A percentile compares a stretch with the other conserved stretches of the same genome.
Evolutionary conservation across 108 stramenopile species (phyloP).

Genomic region (Cyclotella choctawhatcheeana): DNA sequence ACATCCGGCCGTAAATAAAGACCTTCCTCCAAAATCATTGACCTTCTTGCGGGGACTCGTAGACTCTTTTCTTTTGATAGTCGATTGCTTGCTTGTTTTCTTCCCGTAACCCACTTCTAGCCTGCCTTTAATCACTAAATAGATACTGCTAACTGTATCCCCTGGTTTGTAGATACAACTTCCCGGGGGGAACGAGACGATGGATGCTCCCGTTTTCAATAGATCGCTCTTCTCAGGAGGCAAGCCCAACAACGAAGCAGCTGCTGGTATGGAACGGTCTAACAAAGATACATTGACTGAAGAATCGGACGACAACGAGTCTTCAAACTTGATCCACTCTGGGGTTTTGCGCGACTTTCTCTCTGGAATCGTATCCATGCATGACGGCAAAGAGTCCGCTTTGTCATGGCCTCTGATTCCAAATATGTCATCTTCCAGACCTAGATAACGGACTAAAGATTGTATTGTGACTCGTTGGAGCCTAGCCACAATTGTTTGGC

Average conservation of each 20-base stretch:
- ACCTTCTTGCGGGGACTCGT: background rate
- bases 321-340: slow-evolving; percentile 25
- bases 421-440: slow-evolving; percentile 45
- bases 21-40: background rate
- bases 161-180: slow-evolving; percentile 5
- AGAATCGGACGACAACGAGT: background rate
- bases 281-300: background rate
- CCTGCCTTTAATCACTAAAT: slow-evolving; percentile 24
- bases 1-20: slow-evolving; percentile 20
- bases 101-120: slow-evolving; percentile 29
- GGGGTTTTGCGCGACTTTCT: slow-evolving; percentile 12
- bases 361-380: background rate
- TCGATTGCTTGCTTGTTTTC: slow-evolving; percentile 1
- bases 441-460: slow-evolving; percentile 50
- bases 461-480: slow-evolving; percentile 60
- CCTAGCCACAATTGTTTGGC: slow-evolving; percentile 52
- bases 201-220: slow-evolving; percentile 14
- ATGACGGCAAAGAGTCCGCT: background rate
- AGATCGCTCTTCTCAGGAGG: background rate
- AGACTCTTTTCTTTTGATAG: slow-evolving; percentile 8
- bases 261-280: slow-evolving; percentile 21
- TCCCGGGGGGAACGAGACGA: slow-evolving; percentile 7
- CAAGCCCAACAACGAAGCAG: slow-evolving; percentile 21
- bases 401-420: slow-evolving; percentile 1
- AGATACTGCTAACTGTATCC: slow-evolving; percentile 10